Base-by-base conservation (phyloP, 495 filamentous ascomycete species). In the Jackrogersella multiformis region DNA sequence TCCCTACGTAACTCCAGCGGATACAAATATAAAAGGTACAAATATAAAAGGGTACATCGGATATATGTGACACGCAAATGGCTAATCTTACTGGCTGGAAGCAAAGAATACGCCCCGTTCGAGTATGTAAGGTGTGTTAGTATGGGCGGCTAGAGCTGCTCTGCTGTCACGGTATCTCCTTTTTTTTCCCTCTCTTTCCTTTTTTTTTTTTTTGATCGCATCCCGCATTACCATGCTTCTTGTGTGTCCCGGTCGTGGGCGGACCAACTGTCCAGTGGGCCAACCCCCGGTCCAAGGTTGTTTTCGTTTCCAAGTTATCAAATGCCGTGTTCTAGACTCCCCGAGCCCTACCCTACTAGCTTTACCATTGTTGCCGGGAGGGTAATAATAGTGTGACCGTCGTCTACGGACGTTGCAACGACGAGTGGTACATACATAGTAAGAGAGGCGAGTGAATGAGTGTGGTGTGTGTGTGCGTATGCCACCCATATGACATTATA, bases 221-320 rank as follows among this genome's bases (percentile, higher is more conserved):
- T 54, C 51, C 56, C 56, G 56, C 66, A 65, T 61, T 60, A 35
- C 61, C 66, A 56, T 45, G n/a, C 48, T 39, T 15, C n/a, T 46
- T 46, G 26, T 30, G 26, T 46, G 12, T 46, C 42, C 52, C 59
- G 48, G 59, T 64, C 42, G 66, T 58, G 66, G 61, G 60, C 66
- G 66, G 66, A 64, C 66, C 66, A 69, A 52, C 48, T 61, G 15
- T 26, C 49, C 66, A 64, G 66, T 69, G 66, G 66, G 66, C 66
- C 66, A 59, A 42, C 60, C 66, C 66, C 66, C 61, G 60, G 66
- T 61, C 66, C 32, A 64, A 21, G 55, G 32, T 53, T 52, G 66
- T 61, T 61, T 61, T 53, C 45, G 66, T 64, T 64, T 64, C 66
- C 55, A 60, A 64, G 58, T 63, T 55, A 39, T 39, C 41, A 64